A percentile compares a stretch with the other conserved stretches of the same genome.
Conservation (phyloP, 805 yeast species). For the Lipomyces chichibuensis region DNA sequence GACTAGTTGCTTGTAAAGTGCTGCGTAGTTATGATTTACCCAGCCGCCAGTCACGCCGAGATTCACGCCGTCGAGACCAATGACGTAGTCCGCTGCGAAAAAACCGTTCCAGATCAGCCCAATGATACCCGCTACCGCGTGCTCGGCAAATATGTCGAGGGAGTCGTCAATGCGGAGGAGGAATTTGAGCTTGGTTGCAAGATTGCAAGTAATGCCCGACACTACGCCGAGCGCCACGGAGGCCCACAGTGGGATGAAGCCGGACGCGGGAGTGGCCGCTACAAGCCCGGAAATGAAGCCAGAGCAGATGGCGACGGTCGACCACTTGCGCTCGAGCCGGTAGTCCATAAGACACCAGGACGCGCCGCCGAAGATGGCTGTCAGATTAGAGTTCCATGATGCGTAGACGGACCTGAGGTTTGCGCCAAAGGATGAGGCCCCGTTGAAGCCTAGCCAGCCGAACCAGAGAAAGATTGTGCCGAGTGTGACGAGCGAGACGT, state of each 20-base stretch:
- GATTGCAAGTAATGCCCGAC: slow-evolving; percentile 84
- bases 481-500: slow-evolving; percentile 84
- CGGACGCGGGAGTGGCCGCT: slow-evolving; percentile 96
- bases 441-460: slow-evolving; percentile 97
- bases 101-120: slow-evolving; percentile 88
- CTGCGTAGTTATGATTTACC: slow-evolving; percentile 87
- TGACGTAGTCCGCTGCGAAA: slow-evolving; percentile 83
- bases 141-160: slow-evolving; percentile 96
- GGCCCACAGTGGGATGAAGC: slow-evolving; percentile 88
- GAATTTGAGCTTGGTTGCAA: slow-evolving; percentile 84
- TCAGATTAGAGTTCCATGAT: slow-evolving; percentile 85
- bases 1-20: slow-evolving; percentile 86
- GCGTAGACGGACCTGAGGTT: slow-evolving; percentile 84
- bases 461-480: slow-evolving; percentile 88
- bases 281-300: slow-evolving; percentile 95
- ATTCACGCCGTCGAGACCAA: slow-evolving; percentile 77
- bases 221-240: slow-evolving; percentile 81
- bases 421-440: slow-evolving; percentile 84
- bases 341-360: slow-evolving; percentile 91
- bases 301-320: slow-evolving; percentile 92
- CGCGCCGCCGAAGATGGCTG: slow-evolving; percentile 88
- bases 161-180: slow-evolving; percentile 85
- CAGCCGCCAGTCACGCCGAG: slow-evolving; percentile 82
- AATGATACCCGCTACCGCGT: slow-evolving; percentile 92
- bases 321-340: slow-evolving; percentile 86